Percentiles rank a stretch among this genome's conserved stretches.
phyloP scores from a whole-genome alignment of 2,329 filamentous ascomycete genomes.

The Xylariaceae sp. region DNA sequence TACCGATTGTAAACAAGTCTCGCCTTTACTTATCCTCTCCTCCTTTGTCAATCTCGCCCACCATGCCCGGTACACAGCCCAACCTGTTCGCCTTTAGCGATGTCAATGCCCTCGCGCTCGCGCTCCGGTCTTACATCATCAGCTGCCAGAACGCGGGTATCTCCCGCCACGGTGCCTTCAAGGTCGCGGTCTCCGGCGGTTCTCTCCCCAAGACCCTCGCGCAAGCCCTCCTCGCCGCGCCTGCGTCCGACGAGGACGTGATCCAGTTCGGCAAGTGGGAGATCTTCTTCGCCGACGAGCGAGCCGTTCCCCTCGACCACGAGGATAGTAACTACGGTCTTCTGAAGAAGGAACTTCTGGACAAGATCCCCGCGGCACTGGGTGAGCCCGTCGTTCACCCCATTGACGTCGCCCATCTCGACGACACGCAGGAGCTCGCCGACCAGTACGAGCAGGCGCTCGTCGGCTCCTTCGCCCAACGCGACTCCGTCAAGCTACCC shows the following conservation, averaged over 20 bases:
- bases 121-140: slow-evolving; percentile 77
- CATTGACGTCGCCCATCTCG: slow-evolving; percentile 60
- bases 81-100: slow-evolving; percentile 77
- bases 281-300: slow-evolving; percentile 97
- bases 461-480: slow-evolving; percentile 78
- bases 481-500: slow-evolving; percentile 89
- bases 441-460: slow-evolving; percentile 89
- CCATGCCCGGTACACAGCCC: slow-evolving; percentile 52
- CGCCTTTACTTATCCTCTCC: not conserved
- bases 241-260: slow-evolving; percentile 50
- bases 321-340: slow-evolving; percentile 91
- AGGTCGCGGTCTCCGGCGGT: slow-evolving; percentile 87
- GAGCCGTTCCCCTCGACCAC: slow-evolving; percentile 86
- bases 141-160: slow-evolving; percentile 75
- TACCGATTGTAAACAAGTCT: no score
- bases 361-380: slow-evolving; percentile 70
- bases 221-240: slow-evolving; percentile 65
- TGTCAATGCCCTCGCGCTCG: slow-evolving; percentile 63
- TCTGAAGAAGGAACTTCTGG: slow-evolving; percentile 78
- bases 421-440: slow-evolving; percentile 85
- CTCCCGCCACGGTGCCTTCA: slow-evolving; percentile 76
- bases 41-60: slow-evolving; percentile 20
- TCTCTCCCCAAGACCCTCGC: slow-evolving; percentile 86
- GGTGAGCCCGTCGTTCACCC: slow-evolving; percentile 69
- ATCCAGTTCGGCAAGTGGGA: slow-evolving; percentile 86